Percentiles rank a stretch among this genome's conserved stretches.
Conservation (phyloP, 345 rosid species). For the Ceriops tagal region DNA sequence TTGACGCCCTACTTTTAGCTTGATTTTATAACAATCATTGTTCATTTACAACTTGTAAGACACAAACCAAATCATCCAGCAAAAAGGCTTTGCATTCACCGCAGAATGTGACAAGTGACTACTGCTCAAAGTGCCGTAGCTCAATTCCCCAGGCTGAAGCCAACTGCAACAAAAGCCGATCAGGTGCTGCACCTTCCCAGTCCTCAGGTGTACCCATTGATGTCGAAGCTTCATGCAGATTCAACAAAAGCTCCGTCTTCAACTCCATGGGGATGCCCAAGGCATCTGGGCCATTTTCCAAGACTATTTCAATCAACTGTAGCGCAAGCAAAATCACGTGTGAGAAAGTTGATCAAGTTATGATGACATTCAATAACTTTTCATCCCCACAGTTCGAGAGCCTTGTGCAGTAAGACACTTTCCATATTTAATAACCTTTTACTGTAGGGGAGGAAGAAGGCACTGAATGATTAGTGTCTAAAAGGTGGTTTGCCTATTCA, state of each 20-base stretch:
- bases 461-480: neutral
- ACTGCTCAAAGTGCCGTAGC: slow-evolving; percentile 58
- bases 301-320: slow-evolving; percentile 70
- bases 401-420: no score
- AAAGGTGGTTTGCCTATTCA: neutral
- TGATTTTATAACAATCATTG: neutral
- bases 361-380: neutral
- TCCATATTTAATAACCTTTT: no score
- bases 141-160: slow-evolving; percentile 91
- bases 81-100: neutral
- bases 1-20: neutral
- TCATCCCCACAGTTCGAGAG: no score
- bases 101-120: neutral
- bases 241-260: slow-evolving; percentile 78
- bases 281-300: slow-evolving; percentile 74
- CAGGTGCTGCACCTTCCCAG: slow-evolving; percentile 86
- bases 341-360: neutral
- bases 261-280: slow-evolving; percentile 68
- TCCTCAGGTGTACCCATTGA: slow-evolving; percentile 79
- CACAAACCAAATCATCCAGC: neutral
- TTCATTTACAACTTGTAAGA: slow-evolving; percentile 10
- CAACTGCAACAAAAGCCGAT: slow-evolving; percentile 77
- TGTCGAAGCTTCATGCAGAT: slow-evolving; percentile 69
- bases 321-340: slow-evolving; percentile 12
- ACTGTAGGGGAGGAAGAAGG: no score